Evolutionary conservation across 805 yeast genomes (phyloP), one percentile per base, ranked within the genome.

Genomic region (Zygosaccharomyces bisporus): DNA sequence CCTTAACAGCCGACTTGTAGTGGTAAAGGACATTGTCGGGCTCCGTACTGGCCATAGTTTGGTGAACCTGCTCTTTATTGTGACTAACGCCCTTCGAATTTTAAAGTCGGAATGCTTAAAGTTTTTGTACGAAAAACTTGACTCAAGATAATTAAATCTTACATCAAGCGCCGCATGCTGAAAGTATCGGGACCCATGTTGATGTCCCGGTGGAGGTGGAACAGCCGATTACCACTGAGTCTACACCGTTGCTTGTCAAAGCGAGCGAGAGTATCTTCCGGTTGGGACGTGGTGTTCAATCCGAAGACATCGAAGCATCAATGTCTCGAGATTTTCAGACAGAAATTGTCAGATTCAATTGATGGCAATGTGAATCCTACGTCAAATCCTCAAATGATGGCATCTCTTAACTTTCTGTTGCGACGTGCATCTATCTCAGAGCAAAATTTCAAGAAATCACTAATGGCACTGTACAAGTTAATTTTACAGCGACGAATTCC

Each of bases 1-100:
- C 73, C 51, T 76, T 77, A 12, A 81, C 70, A 1, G 77, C 58
- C 32, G 70, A 61, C 18, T 58, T 57, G 45, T 70, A 66, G 24
- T 77, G 66, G 54, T 65, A 75, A 1, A 68, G 48, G 4, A 64
- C 42, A 18, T 50, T 60, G 13, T 41, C 20, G 7, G 40, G 20
- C n/a, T 17, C 20, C 27, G 14, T 5, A 8, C 18, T 31, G 13
- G 32, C 27, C 47, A 47, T 47, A 19, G 21, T 14, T 13, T 9
- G 32, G 20, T 2, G 18, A 25, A 12, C n/a, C 23, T 23, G 16
- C 25, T 25, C 30, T 35, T 21, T 21, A 12, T 14, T 25, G 33
- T 25, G 20, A 3, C 7, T 21, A 17, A 37, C 25, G 32, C 21
- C 24, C 30, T 9, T 16, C 16, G 12, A 5, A 16, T 7, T 25